Evolutionary conservation across 163 green algal species (phyloP).

Genomic region (Coccomyxa subellipsoidea): DNA sequence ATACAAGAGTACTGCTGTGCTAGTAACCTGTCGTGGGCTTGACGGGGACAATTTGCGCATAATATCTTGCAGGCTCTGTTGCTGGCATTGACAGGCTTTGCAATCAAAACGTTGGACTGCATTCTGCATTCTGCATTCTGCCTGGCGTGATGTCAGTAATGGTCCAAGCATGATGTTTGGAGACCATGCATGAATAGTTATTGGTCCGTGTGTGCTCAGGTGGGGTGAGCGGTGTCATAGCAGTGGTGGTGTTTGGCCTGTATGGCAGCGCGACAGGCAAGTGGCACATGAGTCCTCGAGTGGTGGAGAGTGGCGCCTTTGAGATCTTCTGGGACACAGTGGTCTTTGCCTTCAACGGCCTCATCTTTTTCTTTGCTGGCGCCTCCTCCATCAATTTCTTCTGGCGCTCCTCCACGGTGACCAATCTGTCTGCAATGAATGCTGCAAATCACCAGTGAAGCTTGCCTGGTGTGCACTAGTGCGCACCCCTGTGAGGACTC

Average conservation of each 20-base stretch:
- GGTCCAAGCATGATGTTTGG: too few species aligned
- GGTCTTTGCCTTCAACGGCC: slow-evolving; percentile 58
- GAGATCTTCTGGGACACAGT: slow-evolving; percentile 67
- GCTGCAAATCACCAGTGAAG: too few species aligned
- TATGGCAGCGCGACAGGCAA: slow-evolving; percentile 56
- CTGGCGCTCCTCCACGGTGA: slow-evolving; percentile 30
- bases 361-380: slow-evolving; percentile 84
- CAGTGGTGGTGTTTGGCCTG: slow-evolving; percentile 66
- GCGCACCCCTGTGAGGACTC: too few species aligned
- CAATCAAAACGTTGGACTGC: too few species aligned
- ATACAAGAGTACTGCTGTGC: not conserved
- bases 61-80: too few species aligned
- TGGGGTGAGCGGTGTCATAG: slow-evolving; percentile 56
- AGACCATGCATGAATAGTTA: not conserved
- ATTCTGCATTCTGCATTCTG: too few species aligned
- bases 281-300: slow-evolving; percentile 47
- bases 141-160: too few species aligned
- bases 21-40: too few species aligned
- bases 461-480: too few species aligned
- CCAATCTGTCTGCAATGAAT: too few species aligned
- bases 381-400: slow-evolving; percentile 71
- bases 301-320: slow-evolving; percentile 24
- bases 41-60: too few species aligned
- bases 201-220: slow-evolving; percentile 6
- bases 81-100: too few species aligned